These are phyloP conservation scores for Pythium apleroticum DNA, from an alignment of 352 stramenopile genomes.

Conservation along the genomic window DNA sequence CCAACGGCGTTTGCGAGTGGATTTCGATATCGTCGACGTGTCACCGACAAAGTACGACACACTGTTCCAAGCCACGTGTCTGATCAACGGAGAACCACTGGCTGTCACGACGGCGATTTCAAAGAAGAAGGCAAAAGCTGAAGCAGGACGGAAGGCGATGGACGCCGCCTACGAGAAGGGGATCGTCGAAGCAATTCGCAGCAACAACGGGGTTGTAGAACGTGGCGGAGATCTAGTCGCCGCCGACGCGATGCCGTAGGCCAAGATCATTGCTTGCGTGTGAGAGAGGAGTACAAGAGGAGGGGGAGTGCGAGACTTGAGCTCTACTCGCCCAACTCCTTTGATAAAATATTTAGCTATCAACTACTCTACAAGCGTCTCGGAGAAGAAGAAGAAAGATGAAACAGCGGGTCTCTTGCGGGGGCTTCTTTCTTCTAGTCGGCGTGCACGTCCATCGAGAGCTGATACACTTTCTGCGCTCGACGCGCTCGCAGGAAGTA, in stretches of 20 bases:
- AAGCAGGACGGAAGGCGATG: conserved; percentile 67
- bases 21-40: conserved; percentile 54
- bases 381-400: neutral
- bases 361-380: conserved; percentile 34
- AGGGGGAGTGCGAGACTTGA: neutral
- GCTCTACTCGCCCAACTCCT: conserved; percentile 4
- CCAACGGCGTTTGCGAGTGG: conserved; percentile 41
- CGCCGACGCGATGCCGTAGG: conserved; percentile 14
- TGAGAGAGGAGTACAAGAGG: neutral
- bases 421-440: conserved; percentile 37
- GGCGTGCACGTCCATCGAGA: conserved; percentile 84
- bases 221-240: neutral
- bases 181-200: conserved; percentile 8
- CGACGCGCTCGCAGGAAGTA: conserved; percentile 78
- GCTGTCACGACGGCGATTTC: conserved; percentile 40
- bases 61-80: conserved; percentile 52
- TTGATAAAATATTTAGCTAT: conserved; percentile 25
- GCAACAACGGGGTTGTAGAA: neutral
- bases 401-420: neutral
- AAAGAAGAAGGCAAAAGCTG: conserved; percentile 84
- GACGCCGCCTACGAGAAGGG: conserved; percentile 59
- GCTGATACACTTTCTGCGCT: conserved; percentile 86
- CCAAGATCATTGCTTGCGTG: conserved; percentile 10
- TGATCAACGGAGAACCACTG: conserved; percentile 47
- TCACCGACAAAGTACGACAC: conserved; percentile 36